Percentiles rank a stretch among this genome's conserved stretches.
Evolutionary conservation across 129 eudicot genomes (phyloP).

Genomic region (Mikania micrantha): DNA sequence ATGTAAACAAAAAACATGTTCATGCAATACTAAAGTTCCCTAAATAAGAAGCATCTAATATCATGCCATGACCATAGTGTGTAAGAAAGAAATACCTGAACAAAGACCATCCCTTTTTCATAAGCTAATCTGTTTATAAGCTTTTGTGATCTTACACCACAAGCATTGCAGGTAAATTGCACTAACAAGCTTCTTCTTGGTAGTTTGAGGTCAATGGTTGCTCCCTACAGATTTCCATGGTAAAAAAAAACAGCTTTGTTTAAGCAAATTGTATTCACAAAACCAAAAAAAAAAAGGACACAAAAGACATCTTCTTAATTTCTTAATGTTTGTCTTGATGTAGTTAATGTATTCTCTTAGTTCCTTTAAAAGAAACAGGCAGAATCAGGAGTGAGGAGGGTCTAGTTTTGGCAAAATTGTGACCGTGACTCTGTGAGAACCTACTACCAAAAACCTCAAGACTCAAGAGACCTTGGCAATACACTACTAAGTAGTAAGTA

Average conservation of each 20-base stretch:
- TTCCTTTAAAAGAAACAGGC: too few species aligned
- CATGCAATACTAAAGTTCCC: background rate
- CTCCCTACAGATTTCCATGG: conserved; percentile 39
- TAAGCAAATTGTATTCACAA: background rate
- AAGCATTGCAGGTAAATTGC: conserved; percentile 77
- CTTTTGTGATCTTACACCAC: conserved; percentile 72
- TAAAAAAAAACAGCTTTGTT: background rate
- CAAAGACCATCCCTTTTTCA: conserved; percentile 86
- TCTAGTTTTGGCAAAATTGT: too few species aligned
- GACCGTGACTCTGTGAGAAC: too few species aligned
- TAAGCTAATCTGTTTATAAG: conserved; percentile 83
- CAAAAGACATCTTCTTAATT: too few species aligned
- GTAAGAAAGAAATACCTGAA: conserved; percentile 51
- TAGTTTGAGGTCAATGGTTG: conserved; percentile 60
- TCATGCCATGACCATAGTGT: background rate
- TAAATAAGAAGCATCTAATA: background rate
- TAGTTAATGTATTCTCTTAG: too few species aligned
- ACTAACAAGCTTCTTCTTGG: conserved; percentile 89
- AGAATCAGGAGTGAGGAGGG: too few species aligned
- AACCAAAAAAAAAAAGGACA: background rate
- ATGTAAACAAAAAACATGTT: background rate
- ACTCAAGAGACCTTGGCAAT: too few species aligned
- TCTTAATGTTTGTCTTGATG: too few species aligned
- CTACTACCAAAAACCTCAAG: too few species aligned
- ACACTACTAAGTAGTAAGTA: too few species aligned